Percentiles rank a stretch among this genome's conserved stretches.
Evolutionary conservation across 345 rosid species (phyloP).

Genomic region (Salix exigua): DNA sequence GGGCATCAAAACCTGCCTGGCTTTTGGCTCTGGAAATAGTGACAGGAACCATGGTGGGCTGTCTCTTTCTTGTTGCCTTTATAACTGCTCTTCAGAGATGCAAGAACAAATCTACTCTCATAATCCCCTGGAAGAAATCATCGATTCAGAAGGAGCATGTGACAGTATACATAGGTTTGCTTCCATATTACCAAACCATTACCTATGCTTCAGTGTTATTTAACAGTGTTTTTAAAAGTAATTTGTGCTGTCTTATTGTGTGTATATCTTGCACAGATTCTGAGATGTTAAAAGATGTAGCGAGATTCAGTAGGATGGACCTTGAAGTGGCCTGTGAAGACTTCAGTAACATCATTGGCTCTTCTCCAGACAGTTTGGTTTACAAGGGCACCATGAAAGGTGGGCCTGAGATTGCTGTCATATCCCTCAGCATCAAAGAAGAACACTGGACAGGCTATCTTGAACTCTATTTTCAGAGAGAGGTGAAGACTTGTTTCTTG

Average conservation of each 20-base stretch:
- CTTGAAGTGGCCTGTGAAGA: constrained; percentile 99
- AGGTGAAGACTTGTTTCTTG: constrained; percentile 45
- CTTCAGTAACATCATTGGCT: constrained; percentile 94
- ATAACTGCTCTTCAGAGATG: constrained; percentile 66
- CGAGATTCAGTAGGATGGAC: constrained; percentile 82
- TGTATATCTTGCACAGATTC: constrained; percentile 49
- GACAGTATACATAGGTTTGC: constrained; percentile 67
- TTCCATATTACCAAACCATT: constrained; percentile 13
- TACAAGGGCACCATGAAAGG: constrained; percentile 88
- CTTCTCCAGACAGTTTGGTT: constrained; percentile 86
- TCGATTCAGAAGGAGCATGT: constrained; percentile 69
- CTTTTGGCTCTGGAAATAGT: constrained; percentile 75
- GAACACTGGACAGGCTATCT: constrained; percentile 92
- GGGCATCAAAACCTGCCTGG: constrained; percentile 71
- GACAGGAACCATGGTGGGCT: constrained; percentile 78
- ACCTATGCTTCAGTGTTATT: constrained; percentile 2
- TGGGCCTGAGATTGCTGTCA: constrained; percentile 95
- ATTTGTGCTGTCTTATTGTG: neutral
- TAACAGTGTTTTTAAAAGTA: neutral
- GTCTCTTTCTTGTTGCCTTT: constrained; percentile 53
- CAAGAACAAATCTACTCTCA: constrained; percentile 69
- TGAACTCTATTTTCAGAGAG: constrained; percentile 89
- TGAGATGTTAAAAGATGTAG: constrained; percentile 73
- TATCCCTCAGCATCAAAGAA: constrained; percentile 80
- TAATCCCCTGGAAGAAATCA: constrained; percentile 97